Base-by-base conservation (phyloP, 768 basidiomycete genomes). In the Leccinum fibrillosum region DNA sequence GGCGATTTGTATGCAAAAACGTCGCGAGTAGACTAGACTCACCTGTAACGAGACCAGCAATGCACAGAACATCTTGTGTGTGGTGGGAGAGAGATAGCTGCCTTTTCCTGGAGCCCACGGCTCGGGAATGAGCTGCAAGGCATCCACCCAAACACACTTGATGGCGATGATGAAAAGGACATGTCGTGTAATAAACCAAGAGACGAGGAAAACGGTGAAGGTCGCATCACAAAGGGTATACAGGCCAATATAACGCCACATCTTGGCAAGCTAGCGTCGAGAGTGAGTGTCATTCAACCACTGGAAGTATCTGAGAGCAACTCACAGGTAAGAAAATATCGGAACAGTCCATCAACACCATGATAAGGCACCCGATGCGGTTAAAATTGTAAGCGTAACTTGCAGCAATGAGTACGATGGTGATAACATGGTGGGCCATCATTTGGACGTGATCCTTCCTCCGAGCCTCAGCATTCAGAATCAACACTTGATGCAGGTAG, bases 361-460 rank as follows among this genome's bases (percentile, higher is more conserved):
- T 88, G 59, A 97, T 86, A 49, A 94, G 77, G 64, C 89, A 92
- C 15, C 97, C 97, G 47, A 95, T 82, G 48, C 94, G 89, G 9
- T 92, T 96, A 69, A 86, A 88, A 74, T 94, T 89, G 70, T 80
- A 84, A 59, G 80, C 80, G 75, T 97, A 98, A 72, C 91, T 94
- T 42, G 78, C 67, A 34, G 79, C 73, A 75, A 98, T 85, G 60
- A 99, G 83, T 51, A 80, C 68, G 59, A 94, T 81, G 12, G 94
- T 96, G 63, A 98, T 89, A 64, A 96, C 69, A 71, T 99, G 97
- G 76, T 99, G 97, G 25, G 86, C 77, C 83, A 98, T 90, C 96
- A 98, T 98, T 74, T 98, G 96, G 65, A 79, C 77, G 73, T 98
- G 93, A 73, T 99, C 97, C 71, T 92, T 94, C 56, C 97, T 80